These are phyloP conservation scores for Mayamaea pseudoterrestris DNA, from an alignment of 108 stramenopile genomes.

Conservation along the genomic window DNA sequence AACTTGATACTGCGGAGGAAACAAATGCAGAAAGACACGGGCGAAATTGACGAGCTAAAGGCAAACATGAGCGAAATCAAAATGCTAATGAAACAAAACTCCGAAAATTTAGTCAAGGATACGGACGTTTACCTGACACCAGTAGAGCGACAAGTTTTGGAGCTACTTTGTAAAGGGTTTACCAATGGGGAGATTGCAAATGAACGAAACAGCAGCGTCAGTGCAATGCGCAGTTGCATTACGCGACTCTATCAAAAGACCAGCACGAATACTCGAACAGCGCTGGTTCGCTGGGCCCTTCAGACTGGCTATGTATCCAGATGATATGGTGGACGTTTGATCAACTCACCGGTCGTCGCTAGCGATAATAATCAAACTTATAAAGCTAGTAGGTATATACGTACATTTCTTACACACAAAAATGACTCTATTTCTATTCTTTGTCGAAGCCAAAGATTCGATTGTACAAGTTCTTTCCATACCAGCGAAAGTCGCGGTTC, in stretches of 20 bases:
- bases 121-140: conserved; percentile 29
- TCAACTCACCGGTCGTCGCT: too few relatives aligned
- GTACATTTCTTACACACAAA: too few relatives aligned
- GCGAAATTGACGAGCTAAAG: conserved; percentile 27
- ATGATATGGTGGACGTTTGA: background rate
- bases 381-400: too few relatives aligned
- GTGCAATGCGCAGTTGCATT: conserved; percentile 41
- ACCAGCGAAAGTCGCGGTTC: background rate
- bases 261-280: conserved; percentile 40
- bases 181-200: conserved; percentile 63
- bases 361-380: too few relatives aligned
- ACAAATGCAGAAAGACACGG: conserved; percentile 11
- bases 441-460: too few relatives aligned
- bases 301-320: conserved; percentile 29
- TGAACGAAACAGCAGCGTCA: conserved; percentile 14
- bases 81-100: conserved; percentile 26
- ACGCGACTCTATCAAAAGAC: conserved; percentile 59
- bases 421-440: too few relatives aligned
- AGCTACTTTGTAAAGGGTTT: conserved; percentile 37
- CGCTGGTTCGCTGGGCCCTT: conserved; percentile 57
- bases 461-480: background rate
- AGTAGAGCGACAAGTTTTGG: conserved; percentile 42
- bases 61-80: conserved; percentile 54
- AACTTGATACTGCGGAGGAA: conserved; percentile 27
- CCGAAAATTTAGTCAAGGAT: conserved; percentile 20